phyloP scores from a whole-genome alignment of 1,284 basidiomycete genomes.

The Pascua guehoae region DNA sequence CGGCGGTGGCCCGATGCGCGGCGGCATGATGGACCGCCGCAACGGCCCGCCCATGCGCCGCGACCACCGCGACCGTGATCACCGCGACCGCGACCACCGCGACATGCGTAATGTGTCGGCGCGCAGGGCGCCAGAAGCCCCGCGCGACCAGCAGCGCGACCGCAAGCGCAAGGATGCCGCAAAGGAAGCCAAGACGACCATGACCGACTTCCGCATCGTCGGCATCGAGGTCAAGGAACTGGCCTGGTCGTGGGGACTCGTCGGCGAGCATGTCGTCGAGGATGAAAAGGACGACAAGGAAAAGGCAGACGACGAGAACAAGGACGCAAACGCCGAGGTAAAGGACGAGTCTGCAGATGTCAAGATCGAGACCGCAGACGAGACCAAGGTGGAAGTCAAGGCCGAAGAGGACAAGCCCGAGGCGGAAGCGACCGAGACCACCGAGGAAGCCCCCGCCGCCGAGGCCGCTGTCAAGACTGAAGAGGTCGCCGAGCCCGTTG shows the following conservation, averaged over 20 bases:
- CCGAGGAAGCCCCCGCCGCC: slow-evolving; percentile 17
- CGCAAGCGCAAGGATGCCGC: slow-evolving; percentile 28
- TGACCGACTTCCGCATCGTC: slow-evolving; percentile 94
- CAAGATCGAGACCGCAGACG: slow-evolving; percentile 11
- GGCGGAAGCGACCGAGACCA: slow-evolving; percentile 15
- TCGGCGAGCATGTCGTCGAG: slow-evolving; percentile 26
- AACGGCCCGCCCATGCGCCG: slow-evolving; percentile 6
- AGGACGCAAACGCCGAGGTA: slow-evolving; percentile 12
- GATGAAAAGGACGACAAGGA: slow-evolving; percentile 21
- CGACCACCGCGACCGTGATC: neutral
- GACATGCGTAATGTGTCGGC: slow-evolving; percentile 5
- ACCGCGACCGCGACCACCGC: slow-evolving; percentile 4
- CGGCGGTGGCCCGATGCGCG: slow-evolving; percentile 12
- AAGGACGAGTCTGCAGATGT: slow-evolving; percentile 14
- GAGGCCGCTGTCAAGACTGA: slow-evolving; percentile 18
- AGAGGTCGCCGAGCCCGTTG: slow-evolving; percentile 12
- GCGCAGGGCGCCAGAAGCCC: neutral
- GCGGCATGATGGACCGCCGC: slow-evolving; percentile 10
- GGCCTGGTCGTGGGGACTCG: slow-evolving; percentile 50
- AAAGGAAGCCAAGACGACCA: slow-evolving; percentile 66
- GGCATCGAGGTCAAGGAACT: slow-evolving; percentile 66
- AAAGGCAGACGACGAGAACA: slow-evolving; percentile 11
- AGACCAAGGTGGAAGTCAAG: slow-evolving; percentile 55
- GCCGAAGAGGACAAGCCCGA: slow-evolving; percentile 15
- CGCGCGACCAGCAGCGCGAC: slow-evolving; percentile 17